Base-by-base conservation (phyloP, 805 yeast genomes). In the Kodamaea kakaduensis region DNA sequence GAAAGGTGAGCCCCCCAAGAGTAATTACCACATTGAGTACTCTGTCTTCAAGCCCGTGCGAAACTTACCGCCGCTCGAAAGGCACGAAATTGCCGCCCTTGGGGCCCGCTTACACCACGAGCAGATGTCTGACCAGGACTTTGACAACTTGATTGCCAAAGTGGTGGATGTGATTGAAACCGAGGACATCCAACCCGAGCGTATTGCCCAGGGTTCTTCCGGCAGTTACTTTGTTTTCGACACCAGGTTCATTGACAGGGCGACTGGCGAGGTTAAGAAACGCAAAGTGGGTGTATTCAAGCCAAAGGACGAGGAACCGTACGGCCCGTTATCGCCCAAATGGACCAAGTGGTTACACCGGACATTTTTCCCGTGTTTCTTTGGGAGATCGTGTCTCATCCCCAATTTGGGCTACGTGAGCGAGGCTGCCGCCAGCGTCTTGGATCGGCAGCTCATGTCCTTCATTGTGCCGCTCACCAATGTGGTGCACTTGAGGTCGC, bases 321-420 rank as follows among this genome's bases (percentile, higher is more conserved):
- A 82, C 50, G 89, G 88, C 0, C 85, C 87, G 1, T 50, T 82
- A 34, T 76, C 84, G 3, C 88, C 89, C 1, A 82, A 82, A 51
- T 79, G 88, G 87, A 74, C 84, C 1, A 82, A 82, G 56, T 82
- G 89, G 88, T 52, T 80, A 3, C 88, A 82, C 50, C 54, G 88
- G 45, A 82, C 81, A 17, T 68, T 82, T 42, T 82, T 82, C 38
- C 89, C 89, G 2, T 82, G 87, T 46, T 81, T 80, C 51, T 82
- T 82, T 57, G 88, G 89, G 4, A 54, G 89, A 34, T 71, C 81
- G 20, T 81, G 88, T 51, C 56, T 82, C 32, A 79, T 82, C 17
- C 86, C 87, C 1, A 82, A 82, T 52, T 64, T 78, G 25, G 88
- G 86, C 0, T 82, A 81, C 50, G 69, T 81, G 12, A 73, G 84